phyloP scores from a whole-genome alignment of 768 basidiomycete genomes.

The Xerocomus brunneocitrinus region DNA sequence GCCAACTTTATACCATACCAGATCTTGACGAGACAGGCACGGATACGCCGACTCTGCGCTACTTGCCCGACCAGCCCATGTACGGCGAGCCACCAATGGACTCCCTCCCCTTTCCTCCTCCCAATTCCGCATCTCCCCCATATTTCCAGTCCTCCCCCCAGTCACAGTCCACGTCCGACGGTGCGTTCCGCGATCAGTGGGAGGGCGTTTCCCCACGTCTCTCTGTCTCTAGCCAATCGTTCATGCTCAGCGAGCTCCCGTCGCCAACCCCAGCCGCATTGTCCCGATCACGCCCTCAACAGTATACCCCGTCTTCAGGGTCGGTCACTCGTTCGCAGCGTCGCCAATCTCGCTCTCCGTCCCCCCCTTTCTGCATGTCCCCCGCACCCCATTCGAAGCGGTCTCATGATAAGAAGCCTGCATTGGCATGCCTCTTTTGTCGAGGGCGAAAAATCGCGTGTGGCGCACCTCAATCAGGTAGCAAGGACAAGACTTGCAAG shows the following conservation, averaged over 20 bases:
- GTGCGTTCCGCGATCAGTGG: slow-evolving; percentile 19
- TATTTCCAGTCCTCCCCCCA: slow-evolving; percentile 15
- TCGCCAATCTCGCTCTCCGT: slow-evolving; percentile 25
- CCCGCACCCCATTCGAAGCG: slow-evolving; percentile 24
- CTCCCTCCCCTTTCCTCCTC: slow-evolving; percentile 28
- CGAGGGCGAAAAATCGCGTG: slow-evolving; percentile 68
- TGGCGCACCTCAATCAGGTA: slow-evolving; percentile 51
- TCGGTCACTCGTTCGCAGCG: slow-evolving; percentile 19
- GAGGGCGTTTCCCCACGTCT: slow-evolving; percentile 5
- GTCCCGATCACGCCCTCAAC: slow-evolving; percentile 11
- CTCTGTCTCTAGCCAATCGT: slow-evolving; percentile 13
- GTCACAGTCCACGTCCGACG: slow-evolving; percentile 14
- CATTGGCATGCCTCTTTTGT: slow-evolving; percentile 62
- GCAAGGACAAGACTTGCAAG: slow-evolving; percentile 61
- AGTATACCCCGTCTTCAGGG: slow-evolving; percentile 3
- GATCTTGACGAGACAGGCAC: slow-evolving; percentile 12
- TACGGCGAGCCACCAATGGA: slow-evolving; percentile 30
- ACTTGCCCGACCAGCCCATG: neutral
- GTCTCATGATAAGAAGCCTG: slow-evolving; percentile 48
- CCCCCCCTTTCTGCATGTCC: slow-evolving; percentile 21
- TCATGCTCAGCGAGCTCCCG: slow-evolving; percentile 15
- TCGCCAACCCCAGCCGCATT: slow-evolving; percentile 7
- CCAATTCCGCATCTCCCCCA: slow-evolving; percentile 18
- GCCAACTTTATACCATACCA: slow-evolving; percentile 11
- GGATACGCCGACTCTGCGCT: neutral